phyloP scores from a whole-genome alignment of 2,329 filamentous ascomycete genomes.

The Didymosphaeria variabile region DNA sequence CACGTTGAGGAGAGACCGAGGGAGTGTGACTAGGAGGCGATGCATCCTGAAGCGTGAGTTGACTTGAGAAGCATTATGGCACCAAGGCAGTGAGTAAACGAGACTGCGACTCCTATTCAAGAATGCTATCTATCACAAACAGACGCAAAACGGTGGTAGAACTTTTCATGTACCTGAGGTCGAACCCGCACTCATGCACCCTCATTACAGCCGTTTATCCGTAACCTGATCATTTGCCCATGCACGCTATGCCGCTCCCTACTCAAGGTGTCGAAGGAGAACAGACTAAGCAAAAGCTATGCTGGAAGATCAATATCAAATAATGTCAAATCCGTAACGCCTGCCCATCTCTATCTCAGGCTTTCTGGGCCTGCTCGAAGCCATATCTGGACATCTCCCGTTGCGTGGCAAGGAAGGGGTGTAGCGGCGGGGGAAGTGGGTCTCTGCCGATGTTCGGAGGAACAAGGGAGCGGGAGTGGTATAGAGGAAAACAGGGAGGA shows the following conservation, averaged over 20 bases:
- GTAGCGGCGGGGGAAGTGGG: constrained; percentile 20
- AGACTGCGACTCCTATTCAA: too few relatives aligned
- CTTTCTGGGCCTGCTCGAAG: background rate
- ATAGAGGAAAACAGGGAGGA: background rate
- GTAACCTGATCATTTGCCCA: background rate
- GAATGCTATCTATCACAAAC: background rate
- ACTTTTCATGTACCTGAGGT: background rate
- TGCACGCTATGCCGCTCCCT: constrained; percentile 14
- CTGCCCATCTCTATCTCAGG: constrained; percentile 11
- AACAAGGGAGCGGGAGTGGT: constrained; percentile 5
- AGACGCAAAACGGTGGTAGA: background rate
- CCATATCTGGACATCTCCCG: background rate
- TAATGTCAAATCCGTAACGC: constrained; percentile 17
- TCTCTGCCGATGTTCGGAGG: constrained; percentile 19
- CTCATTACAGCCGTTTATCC: constrained; percentile 15
- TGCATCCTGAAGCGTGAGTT: background rate
- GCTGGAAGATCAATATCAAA: constrained; percentile 2
- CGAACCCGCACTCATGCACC: constrained; percentile 1
- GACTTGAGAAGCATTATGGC: background rate
- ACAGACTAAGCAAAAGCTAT: constrained; percentile 16
- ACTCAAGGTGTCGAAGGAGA: constrained; percentile 3
- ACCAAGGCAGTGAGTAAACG: background rate
- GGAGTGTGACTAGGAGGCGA: too few relatives aligned
- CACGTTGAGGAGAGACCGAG: too few relatives aligned
- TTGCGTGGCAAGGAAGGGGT: constrained; percentile 2